These are phyloP conservation scores for Beauveria varroae DNA, from an alignment of 2,329 filamentous ascomycete species.

Conservation along the genomic window DNA sequence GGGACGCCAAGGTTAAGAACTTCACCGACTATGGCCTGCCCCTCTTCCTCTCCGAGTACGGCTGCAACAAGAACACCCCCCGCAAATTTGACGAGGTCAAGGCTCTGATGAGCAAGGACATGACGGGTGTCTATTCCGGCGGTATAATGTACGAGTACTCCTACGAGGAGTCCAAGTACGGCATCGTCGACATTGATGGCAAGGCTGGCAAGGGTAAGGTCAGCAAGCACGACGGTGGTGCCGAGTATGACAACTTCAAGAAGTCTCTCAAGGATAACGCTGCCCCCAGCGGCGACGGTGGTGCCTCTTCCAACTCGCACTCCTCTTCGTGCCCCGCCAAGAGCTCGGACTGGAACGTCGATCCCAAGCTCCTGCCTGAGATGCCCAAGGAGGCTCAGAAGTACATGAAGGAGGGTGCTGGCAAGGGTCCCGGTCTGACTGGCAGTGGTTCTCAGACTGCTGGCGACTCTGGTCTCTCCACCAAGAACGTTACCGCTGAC, in stretches of 20 bases:
- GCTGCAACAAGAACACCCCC: conserved; percentile 68
- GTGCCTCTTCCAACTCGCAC: conserved; percentile 40
- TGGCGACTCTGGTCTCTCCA: conserved; percentile 38
- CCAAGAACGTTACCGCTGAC: conserved; percentile 30
- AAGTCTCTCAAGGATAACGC: conserved; percentile 41
- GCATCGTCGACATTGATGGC: conserved; percentile 62
- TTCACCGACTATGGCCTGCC: conserved; percentile 82
- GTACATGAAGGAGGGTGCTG: conserved; percentile 48
- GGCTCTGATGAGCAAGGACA: conserved; percentile 72
- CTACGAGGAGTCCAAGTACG: conserved; percentile 69
- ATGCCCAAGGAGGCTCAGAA: conserved; percentile 44
- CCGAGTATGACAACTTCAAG: conserved; percentile 54
- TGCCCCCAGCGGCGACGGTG: conserved; percentile 42
- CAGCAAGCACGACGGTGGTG: conserved; percentile 34
- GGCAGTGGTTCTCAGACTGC: conserved; percentile 48
- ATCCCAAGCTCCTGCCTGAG: conserved; percentile 40
- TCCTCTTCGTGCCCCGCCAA: conserved; percentile 41
- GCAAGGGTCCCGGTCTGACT: conserved; percentile 43
- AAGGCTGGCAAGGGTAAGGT: conserved; percentile 35
- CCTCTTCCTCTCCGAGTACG: conserved; percentile 92
- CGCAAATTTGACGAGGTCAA: conserved; percentile 75
- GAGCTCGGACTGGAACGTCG: conserved; percentile 43
- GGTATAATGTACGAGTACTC: conserved; percentile 96
- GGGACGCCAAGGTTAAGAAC: conserved; percentile 82
- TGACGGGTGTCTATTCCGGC: conserved; percentile 88